Percentiles rank a stretch among this genome's conserved stretches.
Conservation (phyloP, 1,284 basidiomycete species). For the Tylopilus sp. region DNA sequence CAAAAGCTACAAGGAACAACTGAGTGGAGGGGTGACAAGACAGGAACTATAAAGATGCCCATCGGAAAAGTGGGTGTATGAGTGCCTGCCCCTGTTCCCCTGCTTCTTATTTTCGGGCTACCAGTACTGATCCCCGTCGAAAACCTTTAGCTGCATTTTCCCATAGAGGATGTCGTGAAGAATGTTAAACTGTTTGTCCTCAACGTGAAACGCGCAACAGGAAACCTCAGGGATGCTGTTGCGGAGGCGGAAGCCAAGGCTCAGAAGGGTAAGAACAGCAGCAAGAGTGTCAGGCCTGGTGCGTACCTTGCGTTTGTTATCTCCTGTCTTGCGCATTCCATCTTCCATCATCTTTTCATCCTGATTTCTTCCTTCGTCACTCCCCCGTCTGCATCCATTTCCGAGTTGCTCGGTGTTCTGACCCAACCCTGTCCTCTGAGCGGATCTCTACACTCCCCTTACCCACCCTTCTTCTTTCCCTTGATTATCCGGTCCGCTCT, state of each 20-base stretch:
- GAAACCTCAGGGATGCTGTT: conserved; percentile 50
- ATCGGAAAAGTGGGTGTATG: conserved; percentile 57
- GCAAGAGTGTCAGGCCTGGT: conserved; percentile 40
- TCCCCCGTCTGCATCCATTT: not conserved
- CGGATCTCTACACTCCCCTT: not conserved
- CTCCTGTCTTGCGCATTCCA: not conserved
- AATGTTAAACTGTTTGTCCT: conserved; percentile 80
- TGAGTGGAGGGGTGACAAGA: conserved; percentile 92
- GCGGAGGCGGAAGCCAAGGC: conserved; percentile 28
- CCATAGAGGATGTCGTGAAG: conserved; percentile 68
- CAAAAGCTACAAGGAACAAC: conserved; percentile 76
- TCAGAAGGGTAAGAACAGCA: conserved; percentile 39
- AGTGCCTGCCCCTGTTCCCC: not conserved
- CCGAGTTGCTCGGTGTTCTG: conserved; percentile 1
- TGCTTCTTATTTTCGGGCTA: not conserved
- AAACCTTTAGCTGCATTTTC: conserved; percentile 62
- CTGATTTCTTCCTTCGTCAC: not conserved
- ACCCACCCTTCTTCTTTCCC: not conserved
- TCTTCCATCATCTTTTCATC: not conserved
- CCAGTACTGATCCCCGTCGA: conserved; percentile 5
- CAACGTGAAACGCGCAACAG: conserved; percentile 74
- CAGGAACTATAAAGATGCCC: conserved; percentile 79
- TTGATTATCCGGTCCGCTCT: not conserved
- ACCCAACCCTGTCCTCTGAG: not conserved
- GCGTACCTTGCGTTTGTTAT: conserved; percentile 15